Evolutionary conservation across 2,329 filamentous ascomycete species (phyloP), one percentile per base, ranked within the genome.

Genomic region (Dendryphion nanum): DNA sequence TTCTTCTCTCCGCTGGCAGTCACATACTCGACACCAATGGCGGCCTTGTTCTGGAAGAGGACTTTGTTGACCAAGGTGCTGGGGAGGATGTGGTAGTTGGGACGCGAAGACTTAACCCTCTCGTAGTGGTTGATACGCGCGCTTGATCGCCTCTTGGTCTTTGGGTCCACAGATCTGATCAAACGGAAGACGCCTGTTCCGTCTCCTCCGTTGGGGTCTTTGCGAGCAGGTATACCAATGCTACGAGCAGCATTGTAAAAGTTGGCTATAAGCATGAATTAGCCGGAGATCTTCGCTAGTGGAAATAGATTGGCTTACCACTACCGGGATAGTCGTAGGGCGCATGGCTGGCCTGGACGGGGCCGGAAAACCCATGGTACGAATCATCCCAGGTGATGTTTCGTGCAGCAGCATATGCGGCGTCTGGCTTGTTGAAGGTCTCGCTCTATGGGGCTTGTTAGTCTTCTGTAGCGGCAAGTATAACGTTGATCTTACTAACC

Each of bases 121-220:
- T 64, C 56, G 30, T 64, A 62, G 29, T 60, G 59, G 10, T 53
- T 55, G n/a, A 47, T 38, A 18, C 56, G 47, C 12, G 63, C 59
- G 18, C 46, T 55, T 4, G 53, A 62, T n/a, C 58, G 44, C 2
- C 51, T 59, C 18, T 60, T 43, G n/a, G 45, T 46, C n/a, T 47
- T 37, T 8, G 59, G 47, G 30, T 65, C 53, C 13, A 61, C 46
- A 13, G 51, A 48, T 14, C 46, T 48, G 18, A 52, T 50, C 3
- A 57, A 47, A 33, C 55, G 59, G 43, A 62, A 64, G 4, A 59
- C 47, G 15, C 63, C 61, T n/a, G 49, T 50, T 8, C 53, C 55
- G 18, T 48, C 41, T 4, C 62, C 62, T 34, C 38, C 35, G 26
- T 42, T 45, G 5, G 51, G 42, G 12, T 56, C 53, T 6, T 45